These are phyloP conservation scores for Carex scoparia DNA, from an alignment of 176 grass and related monocot species.

Conservation along the genomic window DNA sequence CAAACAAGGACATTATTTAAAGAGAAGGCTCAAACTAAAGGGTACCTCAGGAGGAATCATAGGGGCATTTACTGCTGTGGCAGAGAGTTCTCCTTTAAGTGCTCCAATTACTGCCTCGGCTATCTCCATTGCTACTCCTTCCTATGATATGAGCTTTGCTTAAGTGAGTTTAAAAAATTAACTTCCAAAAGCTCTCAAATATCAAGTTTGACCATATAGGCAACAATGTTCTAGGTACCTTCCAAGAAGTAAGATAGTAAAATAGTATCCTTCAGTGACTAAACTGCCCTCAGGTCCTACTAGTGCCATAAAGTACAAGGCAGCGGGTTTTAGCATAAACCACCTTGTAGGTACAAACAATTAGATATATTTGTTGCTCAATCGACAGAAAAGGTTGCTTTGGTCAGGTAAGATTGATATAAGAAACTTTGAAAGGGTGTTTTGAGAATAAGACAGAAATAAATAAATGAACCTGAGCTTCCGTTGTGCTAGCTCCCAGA, in stretches of 20 bases:
- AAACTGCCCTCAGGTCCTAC: background rate
- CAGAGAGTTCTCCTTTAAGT: constrained; percentile 74
- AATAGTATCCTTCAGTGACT: background rate
- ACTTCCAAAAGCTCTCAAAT: background rate
- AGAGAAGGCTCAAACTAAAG: background rate
- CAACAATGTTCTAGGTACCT: background rate
- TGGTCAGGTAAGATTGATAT: background rate
- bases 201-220: background rate
- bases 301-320: background rate
- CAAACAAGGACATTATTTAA: constrained; percentile 7
- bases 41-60: constrained; percentile 71
- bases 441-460: background rate
- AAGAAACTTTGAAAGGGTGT: background rate
- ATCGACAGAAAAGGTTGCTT: background rate
- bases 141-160: constrained; percentile 31
- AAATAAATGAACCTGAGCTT: constrained; percentile 69
- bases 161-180: background rate
- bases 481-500: constrained; percentile 84
- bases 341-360: background rate
- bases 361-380: background rate
- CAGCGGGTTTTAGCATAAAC: background rate
- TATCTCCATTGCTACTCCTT: constrained; percentile 90
- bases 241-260: background rate
- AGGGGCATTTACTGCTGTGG: constrained; percentile 87
- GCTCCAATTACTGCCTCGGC: constrained; percentile 79